These are phyloP conservation scores for Nothophaeocryptopus gaeumannii DNA, from an alignment of 2,329 filamentous ascomycete genomes.

Conservation along the genomic window DNA sequence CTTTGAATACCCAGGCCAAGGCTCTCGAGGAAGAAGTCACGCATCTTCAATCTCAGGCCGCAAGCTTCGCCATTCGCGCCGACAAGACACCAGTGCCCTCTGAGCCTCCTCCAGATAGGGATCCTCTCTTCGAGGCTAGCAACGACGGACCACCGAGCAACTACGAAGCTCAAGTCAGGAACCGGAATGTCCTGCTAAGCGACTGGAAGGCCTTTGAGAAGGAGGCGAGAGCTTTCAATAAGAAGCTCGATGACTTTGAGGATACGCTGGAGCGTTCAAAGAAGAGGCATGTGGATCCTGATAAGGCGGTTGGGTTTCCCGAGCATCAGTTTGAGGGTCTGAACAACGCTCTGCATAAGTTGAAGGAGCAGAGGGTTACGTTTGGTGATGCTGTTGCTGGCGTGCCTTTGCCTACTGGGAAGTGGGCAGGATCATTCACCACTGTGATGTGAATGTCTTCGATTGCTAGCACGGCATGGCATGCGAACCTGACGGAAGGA, in stretches of 20 bases:
- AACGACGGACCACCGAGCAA: slow-evolving; percentile 5
- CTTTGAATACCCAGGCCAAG: slow-evolving; percentile 9
- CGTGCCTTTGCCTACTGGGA: slow-evolving; percentile 23
- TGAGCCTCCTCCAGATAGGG: slow-evolving; percentile 8
- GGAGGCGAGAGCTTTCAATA: slow-evolving; percentile 9
- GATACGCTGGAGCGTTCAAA: slow-evolving; percentile 6
- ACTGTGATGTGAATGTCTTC: no score
- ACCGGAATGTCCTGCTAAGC: neutral
- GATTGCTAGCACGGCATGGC: no score
- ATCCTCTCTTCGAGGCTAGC: slow-evolving; percentile 12
- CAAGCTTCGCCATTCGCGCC: slow-evolving; percentile 6
- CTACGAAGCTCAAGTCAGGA: slow-evolving; percentile 14
- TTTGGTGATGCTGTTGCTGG: slow-evolving; percentile 4
- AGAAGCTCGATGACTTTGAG: slow-evolving; percentile 9
- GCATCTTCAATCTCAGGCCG: slow-evolving; percentile 3
- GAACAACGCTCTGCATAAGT: slow-evolving; percentile 14
- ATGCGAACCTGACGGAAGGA: no score
- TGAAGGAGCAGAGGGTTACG: slow-evolving; percentile 9
- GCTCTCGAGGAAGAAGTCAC: slow-evolving; percentile 3
- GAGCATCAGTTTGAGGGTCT: slow-evolving; percentile 16
- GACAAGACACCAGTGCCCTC: slow-evolving; percentile 6
- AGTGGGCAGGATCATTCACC: neutral
- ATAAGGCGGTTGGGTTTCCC: slow-evolving; percentile 3
- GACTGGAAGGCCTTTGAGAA: slow-evolving; percentile 13
- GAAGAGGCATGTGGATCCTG: slow-evolving; percentile 8